Base-by-base conservation (phyloP, 2,329 filamentous ascomycete genomes). In the Ceratocystis diversiconidia region DNA sequence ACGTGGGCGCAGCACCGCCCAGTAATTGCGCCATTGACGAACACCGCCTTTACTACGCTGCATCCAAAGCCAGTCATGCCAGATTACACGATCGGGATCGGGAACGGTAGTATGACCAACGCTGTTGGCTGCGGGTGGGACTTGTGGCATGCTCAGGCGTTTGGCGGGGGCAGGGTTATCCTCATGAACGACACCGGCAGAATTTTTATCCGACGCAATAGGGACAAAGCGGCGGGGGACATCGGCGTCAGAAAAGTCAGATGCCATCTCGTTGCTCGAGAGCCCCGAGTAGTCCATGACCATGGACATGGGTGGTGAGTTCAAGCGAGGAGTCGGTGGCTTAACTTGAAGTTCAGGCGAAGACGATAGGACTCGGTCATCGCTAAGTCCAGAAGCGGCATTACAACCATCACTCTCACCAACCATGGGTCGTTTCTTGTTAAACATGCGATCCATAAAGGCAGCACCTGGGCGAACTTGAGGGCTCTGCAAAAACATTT, bases 1-100 rank as follows among this genome's bases (percentile, higher is more conserved):
- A 63, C 88, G 86, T 1, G 90, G 87, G 41, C 94, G 88, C 63
- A 99, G 81, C 0, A 97, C 94, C 12, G 88, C 88, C 94, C 94
- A 97, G 67, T 91, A 82, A 71, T 90, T 87, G 79, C 96, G 96
- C 94, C 94, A 99, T 72, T 95, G 89, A 60, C 88, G 85, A 65
- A 99, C 80, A 7, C 91, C 90, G 25, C 87, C 82, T 71, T 90
- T 92, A 68, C 86, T 89, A 71, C 89, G 90, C 66, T 96, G 82
- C 68, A 90, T 85, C 74, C 89, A 88, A 41, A 97, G 83, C 80
- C 90, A 92, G 63, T 92, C 92, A 73, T 97, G 91, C 82, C 89
- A 96, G 57, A 97, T 83, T n/a, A 97, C 87, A 30, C 92, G 87
- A 73, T 96, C 92, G 0, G 87, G 85, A 69, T 94, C 90, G 65